Conservation (phyloP, 192 early-diverging fungal species). For the Pilaira anomala region DNA sequence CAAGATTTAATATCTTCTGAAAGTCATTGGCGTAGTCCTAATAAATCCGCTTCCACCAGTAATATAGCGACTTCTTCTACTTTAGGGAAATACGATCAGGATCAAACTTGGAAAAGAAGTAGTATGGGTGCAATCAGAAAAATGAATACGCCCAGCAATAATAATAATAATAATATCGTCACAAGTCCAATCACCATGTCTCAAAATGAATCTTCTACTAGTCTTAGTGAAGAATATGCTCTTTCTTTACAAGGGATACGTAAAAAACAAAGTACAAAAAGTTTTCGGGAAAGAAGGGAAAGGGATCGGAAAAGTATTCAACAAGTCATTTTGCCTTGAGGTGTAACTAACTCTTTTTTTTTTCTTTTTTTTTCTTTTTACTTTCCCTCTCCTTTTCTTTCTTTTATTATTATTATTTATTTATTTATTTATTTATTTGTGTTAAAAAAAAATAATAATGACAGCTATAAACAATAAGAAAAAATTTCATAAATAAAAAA, state of each 20-base stretch:
- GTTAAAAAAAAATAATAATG: too few relatives aligned
- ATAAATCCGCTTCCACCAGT: constrained; percentile 20
- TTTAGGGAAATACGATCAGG: not conserved
- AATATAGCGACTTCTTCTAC: not conserved
- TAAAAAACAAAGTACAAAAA: constrained; percentile 38
- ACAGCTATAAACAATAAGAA: too few relatives aligned
- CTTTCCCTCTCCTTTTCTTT: too few relatives aligned
- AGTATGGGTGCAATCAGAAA: constrained; percentile 17
- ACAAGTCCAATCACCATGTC: not conserved
- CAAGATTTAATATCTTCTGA: not conserved
- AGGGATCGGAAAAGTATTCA: constrained; percentile 33
- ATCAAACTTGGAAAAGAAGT: constrained; percentile 9
- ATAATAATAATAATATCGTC: not conserved
- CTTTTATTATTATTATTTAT: not conserved
- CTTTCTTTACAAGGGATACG: constrained; percentile 28
- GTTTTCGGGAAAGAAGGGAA: constrained; percentile 36
- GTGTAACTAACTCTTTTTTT: not conserved
- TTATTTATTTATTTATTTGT: too few relatives aligned
- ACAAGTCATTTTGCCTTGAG: not conserved
- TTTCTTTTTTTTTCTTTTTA: too few relatives aligned
- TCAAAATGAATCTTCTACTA: constrained; percentile 1
- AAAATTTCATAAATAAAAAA: too few relatives aligned
- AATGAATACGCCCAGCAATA: constrained; percentile 9
- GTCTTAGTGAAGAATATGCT: constrained; percentile 32
- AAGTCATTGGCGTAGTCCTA: constrained; percentile 15